These are phyloP conservation scores for Sporothrix protearum DNA, from an alignment of 2,329 filamentous ascomycete species.

Conservation along the genomic window DNA sequence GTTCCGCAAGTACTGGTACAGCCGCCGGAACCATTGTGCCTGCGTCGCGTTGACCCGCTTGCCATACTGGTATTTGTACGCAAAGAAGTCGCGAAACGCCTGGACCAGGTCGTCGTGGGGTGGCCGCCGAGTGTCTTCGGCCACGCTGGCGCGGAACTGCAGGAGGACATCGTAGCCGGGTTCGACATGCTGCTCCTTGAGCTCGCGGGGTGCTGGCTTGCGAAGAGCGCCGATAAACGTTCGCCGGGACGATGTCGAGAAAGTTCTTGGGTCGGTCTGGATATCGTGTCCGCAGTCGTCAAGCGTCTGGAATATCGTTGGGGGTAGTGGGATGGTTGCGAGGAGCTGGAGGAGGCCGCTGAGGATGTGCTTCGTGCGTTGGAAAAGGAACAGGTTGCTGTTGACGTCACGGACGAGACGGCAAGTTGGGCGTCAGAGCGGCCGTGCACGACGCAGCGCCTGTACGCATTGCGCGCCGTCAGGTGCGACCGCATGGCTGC, in stretches of 20 bases:
- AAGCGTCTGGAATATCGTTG: neutral
- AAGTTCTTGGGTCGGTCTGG: neutral
- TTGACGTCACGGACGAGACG: neutral
- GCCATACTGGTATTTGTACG: constrained; percentile 48
- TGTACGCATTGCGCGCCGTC: constrained; percentile 55
- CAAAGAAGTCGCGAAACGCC: constrained; percentile 64
- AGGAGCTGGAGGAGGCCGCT: neutral
- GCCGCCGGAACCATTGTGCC: constrained; percentile 54
- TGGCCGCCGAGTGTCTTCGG: constrained; percentile 63
- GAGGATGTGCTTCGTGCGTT: neutral
- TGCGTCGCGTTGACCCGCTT: constrained; percentile 62
- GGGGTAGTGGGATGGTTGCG: neutral
- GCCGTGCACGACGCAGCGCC: constrained; percentile 45
- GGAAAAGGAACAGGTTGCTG: neutral
- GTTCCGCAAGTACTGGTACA: constrained; percentile 54
- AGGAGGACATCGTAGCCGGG: constrained; percentile 71
- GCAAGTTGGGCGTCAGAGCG: neutral
- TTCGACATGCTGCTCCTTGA: constrained; percentile 61
- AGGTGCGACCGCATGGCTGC: constrained; percentile 55
- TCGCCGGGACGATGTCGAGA: constrained; percentile 37
- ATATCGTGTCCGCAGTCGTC: neutral
- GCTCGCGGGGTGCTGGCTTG: constrained; percentile 54
- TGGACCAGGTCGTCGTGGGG: constrained; percentile 57
- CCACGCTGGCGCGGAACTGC: constrained; percentile 60
- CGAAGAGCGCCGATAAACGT: constrained; percentile 61